phyloP scores from a whole-genome alignment of 108 stramenopile species.

The Mediolabrus comicus region DNA sequence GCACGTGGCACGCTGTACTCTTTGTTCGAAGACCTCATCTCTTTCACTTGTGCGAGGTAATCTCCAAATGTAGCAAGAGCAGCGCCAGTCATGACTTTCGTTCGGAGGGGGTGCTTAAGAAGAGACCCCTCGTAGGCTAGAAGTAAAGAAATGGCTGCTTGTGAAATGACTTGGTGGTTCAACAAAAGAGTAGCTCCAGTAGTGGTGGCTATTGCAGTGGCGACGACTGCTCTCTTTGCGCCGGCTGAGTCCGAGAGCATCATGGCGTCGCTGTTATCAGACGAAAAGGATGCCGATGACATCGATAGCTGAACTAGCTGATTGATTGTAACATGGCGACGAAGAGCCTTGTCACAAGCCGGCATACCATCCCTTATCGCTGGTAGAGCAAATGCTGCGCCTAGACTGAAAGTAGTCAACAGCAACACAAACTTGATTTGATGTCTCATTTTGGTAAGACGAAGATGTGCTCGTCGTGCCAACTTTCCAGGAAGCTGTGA shows the following conservation, averaged over 20 bases:
- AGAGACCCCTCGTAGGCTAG: slow-evolving; percentile 32
- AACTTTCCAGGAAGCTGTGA: not conserved
- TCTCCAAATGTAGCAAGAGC: slow-evolving; percentile 47
- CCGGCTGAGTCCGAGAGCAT: not conserved
- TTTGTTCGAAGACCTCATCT: not conserved
- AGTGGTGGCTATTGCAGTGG: not conserved
- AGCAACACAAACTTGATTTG: not conserved
- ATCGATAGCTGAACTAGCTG: not conserved
- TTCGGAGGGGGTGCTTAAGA: slow-evolving; percentile 20
- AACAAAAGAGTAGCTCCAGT: not conserved
- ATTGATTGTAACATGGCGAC: not conserved
- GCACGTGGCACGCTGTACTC: slow-evolving; percentile 47
- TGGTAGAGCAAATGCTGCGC: not conserved
- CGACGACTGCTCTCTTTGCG: not conserved
- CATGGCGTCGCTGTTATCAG: not conserved
- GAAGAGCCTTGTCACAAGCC: not conserved
- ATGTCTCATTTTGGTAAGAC: not conserved
- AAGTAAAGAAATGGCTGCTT: not conserved
- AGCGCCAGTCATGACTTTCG: slow-evolving; percentile 40
- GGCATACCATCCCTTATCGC: not conserved
- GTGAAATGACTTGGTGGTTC: not conserved
- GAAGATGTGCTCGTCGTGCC: not conserved
- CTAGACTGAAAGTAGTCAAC: not conserved
- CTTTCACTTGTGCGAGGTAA: slow-evolving; percentile 43
- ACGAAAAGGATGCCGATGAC: not conserved